Evolutionary conservation across 352 stramenopile genomes (phyloP), one percentile per base, ranked within the genome.

Genomic region (Blastocystis sp.): DNA sequence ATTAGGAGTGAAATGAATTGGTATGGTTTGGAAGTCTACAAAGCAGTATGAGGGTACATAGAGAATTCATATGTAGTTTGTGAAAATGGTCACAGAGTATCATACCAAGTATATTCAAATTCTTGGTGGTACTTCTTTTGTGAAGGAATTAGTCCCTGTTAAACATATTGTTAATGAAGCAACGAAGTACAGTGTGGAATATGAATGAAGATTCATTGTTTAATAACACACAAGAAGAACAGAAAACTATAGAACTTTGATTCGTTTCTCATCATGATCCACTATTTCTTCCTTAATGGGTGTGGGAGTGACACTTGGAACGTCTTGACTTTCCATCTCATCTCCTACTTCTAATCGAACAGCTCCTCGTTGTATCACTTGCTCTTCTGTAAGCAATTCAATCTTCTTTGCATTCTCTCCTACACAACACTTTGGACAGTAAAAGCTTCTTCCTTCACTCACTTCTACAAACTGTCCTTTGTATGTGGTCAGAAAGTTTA

Each of bases 31-130:
- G 67, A 80, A 37, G 67, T 80, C 3, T 80, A 80, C 67, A 80
- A 80, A 37, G 19, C 21, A 21, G 65, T 77, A 49, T 0, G 65
- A 29, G n/a, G n/a, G n/a, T n/a, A n/a, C n/a, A n/a, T n/a, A n/a
- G n/a, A n/a, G n/a, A n/a, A n/a, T n/a, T n/a, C n/a, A n/a, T n/a
- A n/a, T n/a, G n/a, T 77, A 80, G 67, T 80, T 80, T 37, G 67
- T 80, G 35, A 80, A 80, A 52, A 49, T 58, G 67, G 43, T 80
- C 7, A 80, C 19, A 14, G 67, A 80, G 2, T 80, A 80, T 37
- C 67, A 80, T 52, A 80, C 67, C 32, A 80, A 80, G 27, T 80
- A 80, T 42, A 80, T 80, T 43, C 67, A 80, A 52, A 80, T 80
- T 80, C 67, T 80, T 16, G 67, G 67, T 0, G 67, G 67, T 24